Conservation (phyloP, 1,284 basidiomycete genomes). For the Sanghuangporus baumii region DNA sequence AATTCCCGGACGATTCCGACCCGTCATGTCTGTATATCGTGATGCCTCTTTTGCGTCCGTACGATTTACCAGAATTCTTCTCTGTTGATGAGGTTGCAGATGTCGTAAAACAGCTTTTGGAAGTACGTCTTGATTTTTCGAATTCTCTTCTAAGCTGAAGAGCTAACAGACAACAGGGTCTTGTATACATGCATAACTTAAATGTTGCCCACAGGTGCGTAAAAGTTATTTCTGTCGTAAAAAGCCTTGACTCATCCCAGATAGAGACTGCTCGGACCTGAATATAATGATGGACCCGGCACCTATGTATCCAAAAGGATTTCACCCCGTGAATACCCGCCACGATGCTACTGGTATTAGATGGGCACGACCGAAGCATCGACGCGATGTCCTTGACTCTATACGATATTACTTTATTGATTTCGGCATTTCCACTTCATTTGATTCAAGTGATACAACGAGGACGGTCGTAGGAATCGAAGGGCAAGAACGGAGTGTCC, state of each 20-base stretch:
- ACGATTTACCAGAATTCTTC: constrained; percentile 1
- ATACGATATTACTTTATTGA: constrained; percentile 28
- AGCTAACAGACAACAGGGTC: neutral
- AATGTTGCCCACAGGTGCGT: constrained; percentile 3
- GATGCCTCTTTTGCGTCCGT: constrained; percentile 6
- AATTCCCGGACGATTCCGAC: neutral
- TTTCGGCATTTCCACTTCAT: constrained; percentile 24
- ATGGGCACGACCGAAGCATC: neutral
- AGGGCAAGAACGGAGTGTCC: constrained; percentile 1
- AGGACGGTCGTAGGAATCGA: neutral
- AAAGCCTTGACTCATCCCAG: neutral
- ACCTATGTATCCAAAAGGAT: constrained; percentile 24
- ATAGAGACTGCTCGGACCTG: neutral
- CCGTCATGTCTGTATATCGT: neutral
- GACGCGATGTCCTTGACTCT: neutral
- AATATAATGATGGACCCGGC: constrained; percentile 28
- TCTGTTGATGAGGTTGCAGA: constrained; percentile 11
- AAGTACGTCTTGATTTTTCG: constrained; percentile 1
- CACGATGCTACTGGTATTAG: constrained; percentile 12
- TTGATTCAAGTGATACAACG: neutral
- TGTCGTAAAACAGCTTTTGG: constrained; percentile 7
- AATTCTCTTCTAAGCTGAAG: neutral
- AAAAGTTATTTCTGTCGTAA: neutral
- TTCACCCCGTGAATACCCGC: constrained; percentile 15
- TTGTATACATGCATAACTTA: neutral